Base-by-base conservation (phyloP, 2,329 filamentous ascomycete genomes). In the Uncinocarpus reesii region DNA sequence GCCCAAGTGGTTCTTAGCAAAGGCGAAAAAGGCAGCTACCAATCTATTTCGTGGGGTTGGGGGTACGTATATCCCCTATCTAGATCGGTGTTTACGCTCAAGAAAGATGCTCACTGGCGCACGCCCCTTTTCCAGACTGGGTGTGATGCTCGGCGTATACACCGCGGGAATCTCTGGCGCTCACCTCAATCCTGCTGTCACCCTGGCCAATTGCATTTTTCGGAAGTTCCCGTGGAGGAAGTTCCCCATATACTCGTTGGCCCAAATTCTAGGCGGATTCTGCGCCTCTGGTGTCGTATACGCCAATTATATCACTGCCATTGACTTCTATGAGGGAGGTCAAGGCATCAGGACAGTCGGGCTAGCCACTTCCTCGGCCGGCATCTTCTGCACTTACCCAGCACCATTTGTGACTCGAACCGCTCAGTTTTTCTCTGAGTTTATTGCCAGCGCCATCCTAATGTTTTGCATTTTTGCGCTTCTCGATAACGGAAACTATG, bases 351-450 rank as follows among this genome's bases (percentile, higher is more conserved):
- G 82, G 20, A 85, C 80, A 1, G 81, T 86, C 73, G 1, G 65
- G 59, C 7, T 76, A 7, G 61, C 66, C 21, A 83, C 76, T 37
- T 74, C 81, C 1, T 81, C 81, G 4, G 83, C 80, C 0, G 81
- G 77, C 1, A 78, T 87, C 54, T 86, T 86, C 62, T 83, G 78
- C 70, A 86, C 83, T 0, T 86, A 86, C 57, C 82, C 83, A 0
- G 66, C 64, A 1, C 55, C 58, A 1, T 70, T 86, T 62, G 73
- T 86, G 70, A 80, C 77, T 2, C 78, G 74, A 42, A 76, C 78
- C 0, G 78, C 75, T 41, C 78, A 83, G 65, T 83, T 85, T 65
- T 84, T 86, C 58, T 81, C 78, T 16, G 83, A 87, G 57, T 81
- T 86, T 54, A 71, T 86, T 42, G 79, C 81, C 13, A 81, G 75